These are phyloP conservation scores for Purpureocillium lavendulum DNA, from an alignment of 2,329 filamentous ascomycete genomes.

Conservation along the genomic window DNA sequence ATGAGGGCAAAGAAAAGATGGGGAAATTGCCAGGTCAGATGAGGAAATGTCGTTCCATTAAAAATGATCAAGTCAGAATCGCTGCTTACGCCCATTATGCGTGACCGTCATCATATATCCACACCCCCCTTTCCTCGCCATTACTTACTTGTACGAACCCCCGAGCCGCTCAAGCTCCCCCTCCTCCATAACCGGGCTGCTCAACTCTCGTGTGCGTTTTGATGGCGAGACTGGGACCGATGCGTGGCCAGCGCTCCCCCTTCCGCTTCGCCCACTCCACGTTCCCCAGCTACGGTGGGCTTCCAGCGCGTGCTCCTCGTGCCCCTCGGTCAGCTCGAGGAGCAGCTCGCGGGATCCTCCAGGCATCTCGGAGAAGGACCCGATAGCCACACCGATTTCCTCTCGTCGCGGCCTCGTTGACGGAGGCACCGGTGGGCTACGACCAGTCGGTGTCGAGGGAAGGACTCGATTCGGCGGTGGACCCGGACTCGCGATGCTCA, in stretches of 20 bases:
- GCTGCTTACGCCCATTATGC: neutral
- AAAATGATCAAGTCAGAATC: neutral
- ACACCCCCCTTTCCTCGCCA: neutral
- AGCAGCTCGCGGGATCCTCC: too few relatives aligned
- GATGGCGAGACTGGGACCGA: too few relatives aligned
- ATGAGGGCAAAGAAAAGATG: too few relatives aligned
- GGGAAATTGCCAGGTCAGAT: too few relatives aligned
- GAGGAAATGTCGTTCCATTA: neutral
- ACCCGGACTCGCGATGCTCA: constrained; percentile 22
- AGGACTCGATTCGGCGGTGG: constrained; percentile 38
- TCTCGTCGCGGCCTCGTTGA: neutral
- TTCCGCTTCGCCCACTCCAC: constrained; percentile 13
- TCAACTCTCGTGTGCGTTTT: constrained; percentile 5
- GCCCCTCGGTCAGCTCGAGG: constrained; percentile 19
- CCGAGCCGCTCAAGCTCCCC: constrained; percentile 9
- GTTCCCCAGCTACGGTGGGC: constrained; percentile 22
- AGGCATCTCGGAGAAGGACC: neutral
- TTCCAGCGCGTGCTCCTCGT: constrained; percentile 15
- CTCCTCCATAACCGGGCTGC: constrained; percentile 14
- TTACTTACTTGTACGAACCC: constrained; percentile 3
- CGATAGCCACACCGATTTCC: constrained; percentile 4
- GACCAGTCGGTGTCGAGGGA: constrained; percentile 19
- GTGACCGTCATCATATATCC: neutral
- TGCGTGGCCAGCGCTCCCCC: too few relatives aligned
- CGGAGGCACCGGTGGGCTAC: constrained; percentile 2